Base-by-base conservation (phyloP, 106 monocot genomes). In the Xerophyta viscosa region DNA sequence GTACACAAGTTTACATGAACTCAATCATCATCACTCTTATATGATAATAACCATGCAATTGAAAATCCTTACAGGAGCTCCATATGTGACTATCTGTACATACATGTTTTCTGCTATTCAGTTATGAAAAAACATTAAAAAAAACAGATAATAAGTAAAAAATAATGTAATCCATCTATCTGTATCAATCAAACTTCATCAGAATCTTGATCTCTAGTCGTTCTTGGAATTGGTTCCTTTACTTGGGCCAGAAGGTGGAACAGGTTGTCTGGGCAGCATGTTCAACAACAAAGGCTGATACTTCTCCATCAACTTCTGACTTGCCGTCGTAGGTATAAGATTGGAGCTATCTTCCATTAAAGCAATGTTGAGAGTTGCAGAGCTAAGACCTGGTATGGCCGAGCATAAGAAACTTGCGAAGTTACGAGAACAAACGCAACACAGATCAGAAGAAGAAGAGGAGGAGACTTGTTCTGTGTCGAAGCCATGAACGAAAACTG, bases 211-310 rank as follows among this genome's bases (percentile, higher is more conserved):
- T 36, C 5, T 5, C 11, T 39, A 56, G 24, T 21, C 29, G 6
- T 31, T 31, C 31, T 49, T 14, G 20, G 28, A 27, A 19, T 64
- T 54, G 42, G 29, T 54, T 29, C 64, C 53, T 15, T 22, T 44
- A 41, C 52, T 54, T 4, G 64, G 64, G 6, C 64, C 64, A 8
- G 64, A 64, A 27, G 64, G 64, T 11, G 64, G 53, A 20, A 54
- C 6, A 14, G 3, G 27, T 12, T 43, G 52, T 45, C 52, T 53
- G 4, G 64, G 64, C 6, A 64, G 53, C 20, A 64, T 8, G 44
- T 44, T 54, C 20, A 64, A 41, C 43, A 64, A 43, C 13, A 64
- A 29, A 14, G 53, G 29, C 23, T 29, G 37, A 23, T 53, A 64
- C 64, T 17, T 54, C 43, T 64, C 54, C 14, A 3, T 12, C 18